Conservation (phyloP, 345 rosid species). For the Streptanthus diversifolius region DNA sequence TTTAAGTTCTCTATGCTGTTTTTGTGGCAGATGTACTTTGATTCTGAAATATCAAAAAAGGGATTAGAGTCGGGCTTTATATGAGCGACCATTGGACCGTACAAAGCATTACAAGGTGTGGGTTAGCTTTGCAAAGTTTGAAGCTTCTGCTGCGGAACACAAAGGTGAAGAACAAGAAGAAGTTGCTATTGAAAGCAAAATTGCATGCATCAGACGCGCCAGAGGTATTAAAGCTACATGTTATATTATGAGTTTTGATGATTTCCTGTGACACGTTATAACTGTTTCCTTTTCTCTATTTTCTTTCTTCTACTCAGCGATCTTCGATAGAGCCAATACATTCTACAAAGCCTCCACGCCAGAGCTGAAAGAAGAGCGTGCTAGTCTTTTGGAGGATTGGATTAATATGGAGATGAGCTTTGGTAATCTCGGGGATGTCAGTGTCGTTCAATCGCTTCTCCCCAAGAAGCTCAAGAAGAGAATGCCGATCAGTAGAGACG, state of each 20-base stretch:
- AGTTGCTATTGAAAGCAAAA: background rate
- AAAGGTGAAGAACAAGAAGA: background rate
- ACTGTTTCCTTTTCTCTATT: background rate
- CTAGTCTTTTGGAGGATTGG: background rate
- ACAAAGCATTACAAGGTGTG: constrained; percentile 1
- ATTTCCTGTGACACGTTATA: background rate
- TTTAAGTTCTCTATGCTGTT: background rate
- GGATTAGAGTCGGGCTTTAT: background rate
- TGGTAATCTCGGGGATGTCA: background rate
- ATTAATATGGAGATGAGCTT: background rate
- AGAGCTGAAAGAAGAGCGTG: constrained; percentile 1
- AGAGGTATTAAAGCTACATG: background rate
- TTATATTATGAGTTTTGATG: background rate
- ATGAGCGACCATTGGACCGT: constrained; percentile 2
- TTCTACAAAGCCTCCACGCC: background rate
- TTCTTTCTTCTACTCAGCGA: background rate
- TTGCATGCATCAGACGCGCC: background rate
- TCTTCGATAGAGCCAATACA: background rate
- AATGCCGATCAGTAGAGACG: background rate
- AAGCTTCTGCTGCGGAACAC: background rate
- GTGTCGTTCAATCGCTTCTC: background rate
- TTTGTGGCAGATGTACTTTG: constrained; percentile 4
- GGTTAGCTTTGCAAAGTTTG: constrained; percentile 5
- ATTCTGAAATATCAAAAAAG: background rate
- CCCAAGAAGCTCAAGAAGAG: constrained; percentile 5